Base-by-base conservation (phyloP, 139 green algal genomes). In the Nannochloris sp. region DNA sequence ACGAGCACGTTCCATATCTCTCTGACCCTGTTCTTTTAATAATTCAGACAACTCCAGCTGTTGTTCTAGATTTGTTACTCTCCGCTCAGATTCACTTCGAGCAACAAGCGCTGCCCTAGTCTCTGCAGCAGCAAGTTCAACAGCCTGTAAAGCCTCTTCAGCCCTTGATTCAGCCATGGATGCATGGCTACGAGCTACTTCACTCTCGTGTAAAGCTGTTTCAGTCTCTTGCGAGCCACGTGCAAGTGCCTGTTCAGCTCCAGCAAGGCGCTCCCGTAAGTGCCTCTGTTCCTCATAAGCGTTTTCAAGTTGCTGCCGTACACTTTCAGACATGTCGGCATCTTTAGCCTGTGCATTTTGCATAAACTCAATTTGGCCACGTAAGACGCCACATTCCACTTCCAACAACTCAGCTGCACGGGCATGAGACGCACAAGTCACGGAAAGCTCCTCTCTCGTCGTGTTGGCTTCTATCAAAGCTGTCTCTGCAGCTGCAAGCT, bases 381-480 rank as follows among this genome's bases (percentile, higher is more conserved):
- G 31, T 31, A 74, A 42, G 38, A 60, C 44, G 2, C 4, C 25
- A 55, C 67, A 74, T 55, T 75, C 35, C 25, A 44, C 15, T 38
- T 75, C 58, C 60, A 70, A 13, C 45, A 51, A 25, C 15, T 74
- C 24, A 12, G 37, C 37, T 19, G 9, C 37, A 9, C 37, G 9
- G 19, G 42, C 42, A 19, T n/a, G n/a, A n/a, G n/a, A n/a, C n/a
- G n/a, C 42, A 19, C 19, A 27, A 19, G 42, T 51, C 19, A 19
- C 19, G 42, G 42, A 51, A 19, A 51, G 42, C 42, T 19, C 42
- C 42, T 19, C 42, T 51, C 42, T 51, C 19, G 42, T n/a, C n/a
- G n/a, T n/a, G n/a, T n/a, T n/a, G n/a, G n/a, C n/a, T n/a, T n/a
- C n/a, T n/a, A n/a, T n/a, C n/a, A n/a, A n/a, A n/a, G n/a, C n/a